Base-by-base conservation (phyloP, 352 stramenopile genomes). In the Phytopythium mirpurense region DNA sequence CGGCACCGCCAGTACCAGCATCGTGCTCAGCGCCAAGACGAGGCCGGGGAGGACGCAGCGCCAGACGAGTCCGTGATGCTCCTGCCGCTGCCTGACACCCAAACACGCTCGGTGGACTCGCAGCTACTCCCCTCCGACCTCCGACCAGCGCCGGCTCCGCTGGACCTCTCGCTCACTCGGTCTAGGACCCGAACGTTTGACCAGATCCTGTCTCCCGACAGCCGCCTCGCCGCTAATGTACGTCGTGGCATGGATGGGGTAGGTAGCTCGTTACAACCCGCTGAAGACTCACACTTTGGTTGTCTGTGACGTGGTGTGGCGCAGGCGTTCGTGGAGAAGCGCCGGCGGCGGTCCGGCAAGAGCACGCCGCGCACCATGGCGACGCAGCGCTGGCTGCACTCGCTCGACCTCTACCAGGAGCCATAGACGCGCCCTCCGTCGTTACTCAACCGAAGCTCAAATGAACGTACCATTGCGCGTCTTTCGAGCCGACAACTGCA, bases 281-380 rank as follows among this genome's bases (percentile, higher is more conserved):
- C 21, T 16, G 8, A 14, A 19, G 41, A 21, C 41, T 47, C 11
- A 47, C 14, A 2, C 2, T 59, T 1, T 11, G 11, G 2, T n/a
- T 27, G 8, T 1, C 35, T 19, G 27, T 27, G 21, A 1, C 12
- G 27, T 27, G 21, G 0, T n/a, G 15, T 40, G 8, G 21, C 44
- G 23, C 42, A 83, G 72, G 78, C 70, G 3, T 88, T 88, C 44
- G 72, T 88, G 26, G 78, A 85, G 45, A 88, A 88, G 51, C 70
- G 78, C 9, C 72, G 70, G 43, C 67, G 68, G 36, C 74, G 78
- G 11, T 47, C 74, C 4, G 51, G 63, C 24, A 78, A 80, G 53
- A 57, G 63, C 36, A 88, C 78, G 2, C 78, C 78, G 0, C 70
- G 78, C 12, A 88, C 78, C 1, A 70, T 83, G 56, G 78, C 78